Conservation (phyloP, 768 basidiomycete species). For the Psilocybe subaeruginosa region DNA sequence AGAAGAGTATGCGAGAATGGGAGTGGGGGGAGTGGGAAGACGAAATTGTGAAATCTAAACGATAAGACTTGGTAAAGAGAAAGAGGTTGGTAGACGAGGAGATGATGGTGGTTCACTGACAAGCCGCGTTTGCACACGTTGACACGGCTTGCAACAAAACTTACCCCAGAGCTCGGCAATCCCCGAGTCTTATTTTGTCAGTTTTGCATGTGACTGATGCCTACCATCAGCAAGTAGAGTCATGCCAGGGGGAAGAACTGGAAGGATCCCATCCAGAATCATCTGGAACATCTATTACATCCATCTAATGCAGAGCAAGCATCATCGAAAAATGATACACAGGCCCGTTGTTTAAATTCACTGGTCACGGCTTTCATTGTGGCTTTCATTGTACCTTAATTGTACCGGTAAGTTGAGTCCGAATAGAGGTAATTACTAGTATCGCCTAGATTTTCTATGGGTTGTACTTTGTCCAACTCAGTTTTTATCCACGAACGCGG, state of each 20-base stretch:
- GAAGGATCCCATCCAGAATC: too few species aligned
- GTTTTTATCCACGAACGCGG: neutral
- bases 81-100: constrained; percentile 20
- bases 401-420: too few species aligned
- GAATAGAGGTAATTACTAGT: too few species aligned
- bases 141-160: constrained; percentile 23
- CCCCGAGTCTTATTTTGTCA: constrained; percentile 10
- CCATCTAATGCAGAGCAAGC: too few species aligned
- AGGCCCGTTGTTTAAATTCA: too few species aligned
- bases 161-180: constrained; percentile 15
- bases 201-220: constrained; percentile 4
- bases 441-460: too few species aligned
- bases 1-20: constrained; percentile 53
- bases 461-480: too few species aligned
- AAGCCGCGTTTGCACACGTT: constrained; percentile 30
- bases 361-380: too few species aligned
- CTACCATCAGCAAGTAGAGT: neutral
- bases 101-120: constrained; percentile 31
- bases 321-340: too few species aligned
- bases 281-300: too few species aligned
- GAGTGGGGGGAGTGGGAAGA: constrained; percentile 49
- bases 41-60: constrained; percentile 61
- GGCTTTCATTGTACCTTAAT: too few species aligned
- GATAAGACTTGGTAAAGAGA: constrained; percentile 24
- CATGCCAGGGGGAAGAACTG: too few species aligned